Evolutionary conservation across 1,139 yeast genomes (phyloP).

Genomic region (Kodamaea plutei): DNA sequence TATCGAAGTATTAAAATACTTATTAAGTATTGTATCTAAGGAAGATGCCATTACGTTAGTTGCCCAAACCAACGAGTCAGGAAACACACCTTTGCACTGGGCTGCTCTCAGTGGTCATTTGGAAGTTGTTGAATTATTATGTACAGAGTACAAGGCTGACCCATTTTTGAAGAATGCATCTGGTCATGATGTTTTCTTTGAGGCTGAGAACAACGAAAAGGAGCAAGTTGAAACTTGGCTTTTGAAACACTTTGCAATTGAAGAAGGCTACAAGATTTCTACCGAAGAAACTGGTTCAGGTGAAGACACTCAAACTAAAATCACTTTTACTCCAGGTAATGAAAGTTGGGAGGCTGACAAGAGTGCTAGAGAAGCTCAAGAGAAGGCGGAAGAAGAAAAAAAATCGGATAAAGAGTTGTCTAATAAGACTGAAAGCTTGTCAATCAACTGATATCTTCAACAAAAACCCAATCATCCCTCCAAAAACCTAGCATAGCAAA

Average conservation of each 20-base stretch:
- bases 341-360: slow-evolving; percentile 48
- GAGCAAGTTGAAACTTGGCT: slow-evolving; percentile 69
- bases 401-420: slow-evolving; percentile 14
- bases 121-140: slow-evolving; percentile 61
- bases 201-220: slow-evolving; percentile 74
- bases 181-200: slow-evolving; percentile 81
- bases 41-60: slow-evolving; percentile 48
- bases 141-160: slow-evolving; percentile 74
- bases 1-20: slow-evolving; percentile 57
- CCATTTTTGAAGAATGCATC: slow-evolving; percentile 71
- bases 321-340: slow-evolving; percentile 45
- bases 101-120: slow-evolving; percentile 86
- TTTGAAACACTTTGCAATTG: slow-evolving; percentile 67
- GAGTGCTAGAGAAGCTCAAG: slow-evolving; percentile 29
- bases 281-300: slow-evolving; percentile 36
- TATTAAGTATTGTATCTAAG: slow-evolving; percentile 46
- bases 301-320: slow-evolving; percentile 31
- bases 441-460: too few species aligned
- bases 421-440: slow-evolving; percentile 6
- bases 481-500: neutral
- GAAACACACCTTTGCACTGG: slow-evolving; percentile 96
- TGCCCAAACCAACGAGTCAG: slow-evolving; percentile 63
- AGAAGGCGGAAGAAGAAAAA: slow-evolving; percentile 11
- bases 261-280: slow-evolving; percentile 45
- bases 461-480: neutral